Evolutionary conservation across 202 grass and related monocot species (phyloP), one percentile per base, ranked within the genome.

Genomic region (Panicum virgatum): DNA sequence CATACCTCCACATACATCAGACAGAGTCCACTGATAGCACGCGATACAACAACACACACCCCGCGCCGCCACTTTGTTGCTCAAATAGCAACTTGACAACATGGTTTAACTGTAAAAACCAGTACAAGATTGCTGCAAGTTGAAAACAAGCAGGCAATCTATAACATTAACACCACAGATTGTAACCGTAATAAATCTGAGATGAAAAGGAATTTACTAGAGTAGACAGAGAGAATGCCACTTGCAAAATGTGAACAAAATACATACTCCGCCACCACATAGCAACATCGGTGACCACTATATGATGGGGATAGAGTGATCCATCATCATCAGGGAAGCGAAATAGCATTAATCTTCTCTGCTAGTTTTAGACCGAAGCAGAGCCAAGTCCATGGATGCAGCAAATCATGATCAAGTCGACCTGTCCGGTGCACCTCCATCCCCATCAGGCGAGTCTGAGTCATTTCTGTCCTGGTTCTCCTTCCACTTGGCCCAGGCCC

Each of bases 401-500:
- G 44, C 36, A 57, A 57, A 5, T 42, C 64, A 82, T 30, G 79
- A 79, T 19, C 13, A 73, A n/a, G 70, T 37, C 19, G 79, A 74
- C 3, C 23, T 52, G 3, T 66, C 78, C 0, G 57, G 69, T 1
- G 83, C 53, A 63, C 43, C 25, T 51, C 56, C 88, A 22, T 59
- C 77, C 5, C 48, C 65, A 77, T 86, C 86, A 0, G 67, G 38
- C 0, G 86, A 82, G 51, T 80, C 72, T 0, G 86, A 82, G 51
- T 80, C 72, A 30, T 87, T 84, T 60, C 75, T 87, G 80, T 91
- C 86, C 79, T 87, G 90, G 81, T 69, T 88, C 56, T 92, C 90
- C 83, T 84, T 83, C 90, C 90, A 94, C 74, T 83, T 89, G 43
- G 81, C 90, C 92, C 92, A 97, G 79, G 75, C 69, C 90, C 94